A percentile compares a stretch with the other conserved stretches of the same genome.
Evolutionary conservation across 83 land plant genomes (phyloP).

Genomic region (Diphasiastrum complanatum): DNA sequence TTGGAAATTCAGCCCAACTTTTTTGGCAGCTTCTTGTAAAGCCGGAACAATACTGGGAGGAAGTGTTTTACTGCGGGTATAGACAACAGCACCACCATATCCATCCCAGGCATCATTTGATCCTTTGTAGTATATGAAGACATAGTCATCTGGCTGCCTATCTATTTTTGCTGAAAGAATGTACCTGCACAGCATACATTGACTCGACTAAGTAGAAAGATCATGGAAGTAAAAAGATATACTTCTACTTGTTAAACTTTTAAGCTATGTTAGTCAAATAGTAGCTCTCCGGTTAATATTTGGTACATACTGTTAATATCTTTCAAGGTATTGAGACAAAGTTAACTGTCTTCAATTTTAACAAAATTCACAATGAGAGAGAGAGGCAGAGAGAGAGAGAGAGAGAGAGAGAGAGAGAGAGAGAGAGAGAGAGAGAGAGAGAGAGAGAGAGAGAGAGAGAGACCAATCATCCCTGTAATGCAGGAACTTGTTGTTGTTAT

Average conservation of each 20-base stretch:
- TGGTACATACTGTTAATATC: too few relatives aligned
- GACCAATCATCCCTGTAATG: conserved; percentile 98
- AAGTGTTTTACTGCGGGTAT: conserved; percentile 62
- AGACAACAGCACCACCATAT: conserved; percentile 91
- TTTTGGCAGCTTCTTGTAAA: conserved; percentile 63
- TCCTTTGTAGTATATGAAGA: conserved; percentile 91
- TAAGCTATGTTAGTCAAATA: too few relatives aligned
- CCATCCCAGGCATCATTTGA: conserved; percentile 99
- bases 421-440: too few relatives aligned
- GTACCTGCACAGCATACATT: conserved; percentile 54
- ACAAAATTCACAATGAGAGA: too few relatives aligned
- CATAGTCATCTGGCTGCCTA: conserved; percentile 71
- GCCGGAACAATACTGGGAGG: conserved; percentile 77
- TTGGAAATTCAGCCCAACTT: conserved; percentile 67
- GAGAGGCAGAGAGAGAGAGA: too few relatives aligned
- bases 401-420: too few relatives aligned
- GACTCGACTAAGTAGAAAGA: too few relatives aligned
- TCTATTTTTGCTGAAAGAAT: conserved; percentile 73
- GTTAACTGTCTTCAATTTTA: neutral
- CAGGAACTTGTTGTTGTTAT: conserved; percentile 89
- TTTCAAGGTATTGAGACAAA: neutral
- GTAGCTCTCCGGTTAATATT: too few relatives aligned
- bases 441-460: neutral
- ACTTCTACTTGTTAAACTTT: too few relatives aligned
- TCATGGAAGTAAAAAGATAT: too few relatives aligned